Evolutionary conservation across 768 basidiomycete species (phyloP), one percentile per base, ranked within the genome.

Genomic region (Leccinellum albellum): DNA sequence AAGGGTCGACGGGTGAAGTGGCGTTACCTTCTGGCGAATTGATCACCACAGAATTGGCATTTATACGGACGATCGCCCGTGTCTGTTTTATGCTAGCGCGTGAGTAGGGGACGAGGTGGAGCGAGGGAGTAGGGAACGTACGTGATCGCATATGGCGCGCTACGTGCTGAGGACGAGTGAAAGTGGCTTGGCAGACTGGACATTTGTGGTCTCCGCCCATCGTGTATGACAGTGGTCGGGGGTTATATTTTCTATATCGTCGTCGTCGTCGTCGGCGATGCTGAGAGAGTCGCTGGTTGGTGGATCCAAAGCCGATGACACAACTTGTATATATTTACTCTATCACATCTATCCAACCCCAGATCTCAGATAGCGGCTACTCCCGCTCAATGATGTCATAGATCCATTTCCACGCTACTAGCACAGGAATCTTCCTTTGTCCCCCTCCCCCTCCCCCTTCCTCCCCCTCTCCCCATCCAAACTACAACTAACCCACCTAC

Each of bases 61-160:
- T 90, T 91, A 79, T 94, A 94, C 9, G 91, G 91, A 45, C 91
- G 79, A 77, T 93, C 91, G 56, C 91, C 91, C 37, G 91, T 93
- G 73, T 94, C 91, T 92, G 74, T 20, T 14, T 37, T 51, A 52
- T 37, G 40, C 3, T 26, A 28, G 2, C 17, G 4, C 2, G 54
- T 59, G 51, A 54, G 64, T 32, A 37, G 37, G n/a, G 44, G 31
- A 51, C 8, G 35, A 13, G 55, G 66, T 66, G 70, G 66, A 70
- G 66, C 51, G 28, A 60, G 60, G 46, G 51, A 37, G 37, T 37
- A 37, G 56, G 35, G 56, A 48, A 85, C 89, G 75, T 76, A 92
- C 89, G 91, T 64, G 89, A 91, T 71, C 91, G 85, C 90, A 93
- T 92, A 73, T 92, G 91, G 50, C 91, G 76, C 1, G 89, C 89